phyloP scores from a whole-genome alignment of 1,284 basidiomycete genomes.

The Trametes pubescens region DNA sequence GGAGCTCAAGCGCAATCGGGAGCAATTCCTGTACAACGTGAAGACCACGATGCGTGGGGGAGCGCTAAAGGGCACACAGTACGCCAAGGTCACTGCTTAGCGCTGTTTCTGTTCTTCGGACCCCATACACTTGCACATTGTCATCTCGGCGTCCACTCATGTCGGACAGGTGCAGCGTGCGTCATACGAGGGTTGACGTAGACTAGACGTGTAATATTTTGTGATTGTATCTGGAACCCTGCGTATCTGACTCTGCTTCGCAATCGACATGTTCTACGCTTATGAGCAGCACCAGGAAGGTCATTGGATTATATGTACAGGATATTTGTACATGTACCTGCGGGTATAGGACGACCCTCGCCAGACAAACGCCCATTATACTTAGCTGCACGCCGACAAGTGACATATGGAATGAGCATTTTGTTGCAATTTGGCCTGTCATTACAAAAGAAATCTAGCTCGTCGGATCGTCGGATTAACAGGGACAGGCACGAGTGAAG shows the following conservation, averaged over 20 bases:
- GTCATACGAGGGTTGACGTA: constrained; percentile 17
- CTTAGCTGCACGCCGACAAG: too few species aligned
- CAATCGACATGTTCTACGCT: constrained; percentile 16
- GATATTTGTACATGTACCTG: too few species aligned
- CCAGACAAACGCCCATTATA: too few species aligned
- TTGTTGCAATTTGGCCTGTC: too few species aligned
- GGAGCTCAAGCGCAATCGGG: constrained; percentile 87
- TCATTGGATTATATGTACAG: neutral
- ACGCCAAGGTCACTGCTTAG: constrained; percentile 74
- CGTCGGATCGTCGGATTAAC: too few species aligned
- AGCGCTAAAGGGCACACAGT: constrained; percentile 77
- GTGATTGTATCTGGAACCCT: constrained; percentile 30
- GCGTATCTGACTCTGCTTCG: constrained; percentile 21
- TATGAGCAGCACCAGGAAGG: neutral
- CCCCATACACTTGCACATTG: constrained; percentile 2
- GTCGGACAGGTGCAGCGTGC: constrained; percentile 10
- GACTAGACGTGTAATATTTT: constrained; percentile 37
- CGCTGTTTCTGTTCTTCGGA: constrained; percentile 33
- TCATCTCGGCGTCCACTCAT: constrained; percentile 6
- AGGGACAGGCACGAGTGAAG: too few species aligned
- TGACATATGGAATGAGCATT: too few species aligned
- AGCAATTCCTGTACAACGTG: constrained; percentile 85
- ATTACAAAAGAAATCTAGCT: too few species aligned
- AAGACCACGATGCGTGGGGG: constrained; percentile 85
- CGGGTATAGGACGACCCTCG: too few species aligned